Percentiles rank a stretch among this genome's conserved stretches.
Conservation (phyloP, 805 yeast species). For the Phaffomyces opuntiae region DNA sequence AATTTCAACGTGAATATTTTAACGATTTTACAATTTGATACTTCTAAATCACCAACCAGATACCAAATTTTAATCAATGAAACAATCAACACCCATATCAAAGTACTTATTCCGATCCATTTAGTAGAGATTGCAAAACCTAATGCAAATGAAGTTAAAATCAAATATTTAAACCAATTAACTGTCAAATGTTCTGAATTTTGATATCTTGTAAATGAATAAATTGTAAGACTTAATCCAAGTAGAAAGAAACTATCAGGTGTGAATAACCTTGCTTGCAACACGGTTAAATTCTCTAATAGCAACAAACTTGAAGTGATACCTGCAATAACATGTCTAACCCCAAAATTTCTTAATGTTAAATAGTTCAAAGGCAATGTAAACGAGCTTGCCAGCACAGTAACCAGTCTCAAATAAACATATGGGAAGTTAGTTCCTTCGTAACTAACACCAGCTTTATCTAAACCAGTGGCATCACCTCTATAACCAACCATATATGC, state of each 20-base stretch:
- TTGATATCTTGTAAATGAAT: slow-evolving; percentile 44
- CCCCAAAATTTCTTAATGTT: slow-evolving; percentile 48
- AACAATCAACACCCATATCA: slow-evolving; percentile 53
- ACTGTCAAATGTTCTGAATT: slow-evolving; percentile 35
- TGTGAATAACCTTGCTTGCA: slow-evolving; percentile 45
- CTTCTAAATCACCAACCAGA: slow-evolving; percentile 57
- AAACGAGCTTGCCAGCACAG: slow-evolving; percentile 48
- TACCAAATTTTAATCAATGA: slow-evolving; percentile 50
- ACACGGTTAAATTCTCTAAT: slow-evolving; percentile 59
- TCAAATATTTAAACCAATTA: slow-evolving; percentile 47
- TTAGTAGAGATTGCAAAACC: slow-evolving; percentile 59
- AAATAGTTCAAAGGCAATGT: slow-evolving; percentile 46
- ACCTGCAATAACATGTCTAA: slow-evolving; percentile 42
- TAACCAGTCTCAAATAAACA: slow-evolving; percentile 47
- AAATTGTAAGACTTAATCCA: slow-evolving; percentile 41
- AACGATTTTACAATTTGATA: slow-evolving; percentile 31
- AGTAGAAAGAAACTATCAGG: slow-evolving; percentile 40
- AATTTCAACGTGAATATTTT: slow-evolving; percentile 36
- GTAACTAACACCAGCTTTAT: slow-evolving; percentile 13
- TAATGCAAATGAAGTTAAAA: slow-evolving; percentile 40
- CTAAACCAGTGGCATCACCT: slow-evolving; percentile 23
- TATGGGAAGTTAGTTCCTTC: slow-evolving; percentile 33
- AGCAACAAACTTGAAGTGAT: slow-evolving; percentile 45
- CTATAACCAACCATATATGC: slow-evolving; percentile 48
- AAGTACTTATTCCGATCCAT: slow-evolving; percentile 63